Evolutionary conservation across 2,329 filamentous ascomycete species (phyloP), one percentile per base, ranked within the genome.

Genomic region (Taxawa tesnikishii): DNA sequence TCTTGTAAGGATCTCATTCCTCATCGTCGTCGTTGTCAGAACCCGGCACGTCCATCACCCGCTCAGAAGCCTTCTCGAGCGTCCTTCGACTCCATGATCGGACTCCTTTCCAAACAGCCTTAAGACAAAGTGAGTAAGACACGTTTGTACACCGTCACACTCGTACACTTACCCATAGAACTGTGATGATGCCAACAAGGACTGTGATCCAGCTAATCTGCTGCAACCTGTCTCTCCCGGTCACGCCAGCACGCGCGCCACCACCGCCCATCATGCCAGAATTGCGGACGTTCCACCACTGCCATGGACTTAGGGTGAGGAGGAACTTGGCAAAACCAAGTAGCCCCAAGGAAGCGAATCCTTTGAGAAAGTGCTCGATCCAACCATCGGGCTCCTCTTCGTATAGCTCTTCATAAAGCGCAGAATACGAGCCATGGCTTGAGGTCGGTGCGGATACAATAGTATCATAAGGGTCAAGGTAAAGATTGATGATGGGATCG

Each of bases 401-500:
- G 13, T 46, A 50, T 13, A 38, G 14, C 12, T 34, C 24, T n/a
- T 35, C 18, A n/a, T n/a, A n/a, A n/a, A n/a, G n/a, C n/a, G n/a
- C n/a, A n/a, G n/a, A n/a, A n/a, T n/a, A n/a, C n/a, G n/a, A n/a
- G n/a, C n/a, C n/a, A n/a, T n/a, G n/a, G n/a, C n/a, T n/a, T 8
- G 19, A 23, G 19, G 19, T 8, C 19, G n/a, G 8, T 8, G 19
- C 19, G n/a, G 8, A 8, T 9, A 31, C 23, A 6, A 67, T 47
- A 9, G 58, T 58, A 26, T 51, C 49, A 42, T 59, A 59, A 0
- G 85, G 85, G 49, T 94, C 84, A 33, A 88, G 60, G 63, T 88
- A 94, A 16, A 94, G 61, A 45, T 85, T 83, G 54, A 96, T 79
- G 38, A 96, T 83, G 2, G 87, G 87, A 55, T 96, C 87, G 38